phyloP scores from a whole-genome alignment of 345 rosid genomes.

The Zanthoxylum bungeanum region DNA sequence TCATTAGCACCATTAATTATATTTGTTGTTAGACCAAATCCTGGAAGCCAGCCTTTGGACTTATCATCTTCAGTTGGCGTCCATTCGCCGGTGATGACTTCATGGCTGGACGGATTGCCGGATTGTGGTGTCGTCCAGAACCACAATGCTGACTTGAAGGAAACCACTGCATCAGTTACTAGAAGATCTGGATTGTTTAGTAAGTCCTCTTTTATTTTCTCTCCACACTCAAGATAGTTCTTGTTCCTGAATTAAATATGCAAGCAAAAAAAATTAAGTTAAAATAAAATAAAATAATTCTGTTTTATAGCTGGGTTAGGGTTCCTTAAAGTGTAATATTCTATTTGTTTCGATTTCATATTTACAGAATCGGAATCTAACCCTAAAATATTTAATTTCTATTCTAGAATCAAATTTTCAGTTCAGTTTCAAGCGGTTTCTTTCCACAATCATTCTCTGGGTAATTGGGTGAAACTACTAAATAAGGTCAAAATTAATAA shows the following conservation, averaged over 20 bases:
- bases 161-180: conserved; percentile 32
- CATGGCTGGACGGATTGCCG: conserved; percentile 62
- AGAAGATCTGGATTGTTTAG: conserved; percentile 61
- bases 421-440: no score
- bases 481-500: no score
- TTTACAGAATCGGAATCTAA: no score
- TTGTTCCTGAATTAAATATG: conserved; percentile 53
- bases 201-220: conserved; percentile 47
- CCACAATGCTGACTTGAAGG: conserved; percentile 75
- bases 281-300: no score
- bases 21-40: conserved; percentile 56
- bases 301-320: no score
- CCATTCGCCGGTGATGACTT: conserved; percentile 49
- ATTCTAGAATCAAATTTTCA: no score
- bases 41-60: conserved; percentile 41
- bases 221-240: conserved; percentile 65
- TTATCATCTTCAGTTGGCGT: conserved; percentile 31
- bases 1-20: conserved; percentile 67
- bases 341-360: no score
- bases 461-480: no score
- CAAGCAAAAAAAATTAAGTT: no score
- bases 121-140: conserved; percentile 69
- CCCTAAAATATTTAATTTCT: no score
- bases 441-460: no score
- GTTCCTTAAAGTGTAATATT: no score